Conservation (phyloP, 768 basidiomycete species). For the Tremella mesenterica region DNA sequence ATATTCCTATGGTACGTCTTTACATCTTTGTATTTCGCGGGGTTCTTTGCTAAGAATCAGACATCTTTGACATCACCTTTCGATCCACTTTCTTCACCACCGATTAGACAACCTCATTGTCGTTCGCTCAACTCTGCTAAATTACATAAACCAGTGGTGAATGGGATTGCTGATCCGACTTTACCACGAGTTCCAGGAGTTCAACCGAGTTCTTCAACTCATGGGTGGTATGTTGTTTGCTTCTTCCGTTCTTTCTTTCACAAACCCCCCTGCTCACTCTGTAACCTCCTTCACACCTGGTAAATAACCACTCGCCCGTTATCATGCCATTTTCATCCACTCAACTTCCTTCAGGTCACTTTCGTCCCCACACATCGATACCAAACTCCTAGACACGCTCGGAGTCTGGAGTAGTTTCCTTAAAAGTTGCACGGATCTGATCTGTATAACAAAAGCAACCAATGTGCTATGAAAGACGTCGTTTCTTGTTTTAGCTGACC, state of each 20-base stretch:
- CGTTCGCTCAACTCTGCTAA: conserved; percentile 26
- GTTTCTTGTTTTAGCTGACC: background rate
- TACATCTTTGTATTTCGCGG: background rate
- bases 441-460: too few relatives aligned
- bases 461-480: too few relatives aligned
- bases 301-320: too few relatives aligned
- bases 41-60: conserved; percentile 4
- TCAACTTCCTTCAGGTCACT: too few relatives aligned
- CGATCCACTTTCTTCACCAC: conserved; percentile 13
- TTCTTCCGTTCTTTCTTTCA: too few relatives aligned
- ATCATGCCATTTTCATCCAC: too few relatives aligned
- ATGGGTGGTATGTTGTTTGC: conserved; percentile 20
- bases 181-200: conserved; percentile 7
- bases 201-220: conserved; percentile 7
- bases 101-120: conserved; percentile 14
- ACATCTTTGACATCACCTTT: conserved; percentile 21
- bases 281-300: too few relatives aligned
- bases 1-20: conserved; percentile 21
- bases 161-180: background rate
- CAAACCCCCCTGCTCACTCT: too few relatives aligned
- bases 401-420: too few relatives aligned
- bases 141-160: conserved; percentile 9
- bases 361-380: too few relatives aligned
- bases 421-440: too few relatives aligned
- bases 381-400: too few relatives aligned